These are phyloP conservation scores for Epichloe scottii DNA, from an alignment of 2,329 filamentous ascomycete genomes.

Conservation along the genomic window DNA sequence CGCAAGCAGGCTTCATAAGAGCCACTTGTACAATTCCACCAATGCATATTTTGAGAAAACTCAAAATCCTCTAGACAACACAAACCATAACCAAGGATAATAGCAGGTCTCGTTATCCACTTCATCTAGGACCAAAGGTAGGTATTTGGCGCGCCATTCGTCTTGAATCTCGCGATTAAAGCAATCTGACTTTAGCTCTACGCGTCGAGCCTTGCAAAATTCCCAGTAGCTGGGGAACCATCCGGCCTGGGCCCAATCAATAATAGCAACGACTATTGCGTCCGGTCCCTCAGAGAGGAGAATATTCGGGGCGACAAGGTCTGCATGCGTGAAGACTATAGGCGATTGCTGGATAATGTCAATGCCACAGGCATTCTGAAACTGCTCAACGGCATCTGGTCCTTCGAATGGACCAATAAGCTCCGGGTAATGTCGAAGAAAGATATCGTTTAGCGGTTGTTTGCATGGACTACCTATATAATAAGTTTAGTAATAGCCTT, in stretches of 20 bases:
- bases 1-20: too few species aligned
- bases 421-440: background rate
- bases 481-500: background rate
- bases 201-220: conserved; percentile 16
- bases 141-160: conserved; percentile 19
- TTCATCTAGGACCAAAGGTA: conserved; percentile 18
- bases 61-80: conserved; percentile 5
- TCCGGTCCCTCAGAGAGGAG: conserved; percentile 9
- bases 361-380: conserved; percentile 20
- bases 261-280: background rate
- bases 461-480: background rate
- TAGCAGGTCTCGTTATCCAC: conserved; percentile 20
- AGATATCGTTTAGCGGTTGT: background rate
- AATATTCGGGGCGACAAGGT: conserved; percentile 16
- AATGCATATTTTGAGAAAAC: background rate
- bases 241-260: conserved; percentile 6
- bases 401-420: background rate
- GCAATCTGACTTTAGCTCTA: conserved; percentile 10
- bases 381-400: conserved; percentile 13
- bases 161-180: conserved; percentile 14
- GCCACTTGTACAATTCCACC: too few species aligned
- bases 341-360: conserved; percentile 13
- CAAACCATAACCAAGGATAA: conserved; percentile 21
- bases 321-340: conserved; percentile 15
- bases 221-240: conserved; percentile 24